Evolutionary conservation across 306 rosid species (phyloP).

Genomic region (Acacia acuminata): DNA sequence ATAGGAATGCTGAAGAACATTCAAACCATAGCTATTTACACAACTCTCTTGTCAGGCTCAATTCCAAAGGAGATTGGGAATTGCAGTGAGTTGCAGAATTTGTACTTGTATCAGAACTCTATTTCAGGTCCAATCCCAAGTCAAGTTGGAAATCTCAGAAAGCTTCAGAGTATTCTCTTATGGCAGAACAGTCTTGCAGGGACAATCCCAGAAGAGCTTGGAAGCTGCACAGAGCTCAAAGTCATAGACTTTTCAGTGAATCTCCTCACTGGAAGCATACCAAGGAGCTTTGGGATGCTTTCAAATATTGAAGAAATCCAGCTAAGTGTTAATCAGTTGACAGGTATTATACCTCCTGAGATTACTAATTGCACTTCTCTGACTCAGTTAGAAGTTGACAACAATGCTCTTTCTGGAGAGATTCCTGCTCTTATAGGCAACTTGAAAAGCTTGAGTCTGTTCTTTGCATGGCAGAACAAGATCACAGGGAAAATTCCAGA

Average conservation of each 20-base stretch:
- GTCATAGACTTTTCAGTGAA: conserved; percentile 83
- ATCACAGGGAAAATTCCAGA: conserved; percentile 82
- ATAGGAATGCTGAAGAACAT: conserved; percentile 67
- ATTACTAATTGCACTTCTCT: conserved; percentile 69
- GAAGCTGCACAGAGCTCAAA: conserved; percentile 63
- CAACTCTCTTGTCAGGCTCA: conserved; percentile 66
- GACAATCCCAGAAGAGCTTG: conserved; percentile 74
- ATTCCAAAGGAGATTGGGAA: conserved; percentile 88
- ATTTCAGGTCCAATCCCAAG: conserved; percentile 71
- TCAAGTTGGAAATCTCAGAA: conserved; percentile 58
- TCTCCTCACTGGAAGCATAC: conserved; percentile 76
- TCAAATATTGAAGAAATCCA: conserved; percentile 73
- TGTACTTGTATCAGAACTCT: conserved; percentile 76
- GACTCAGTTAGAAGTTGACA: conserved; percentile 75
- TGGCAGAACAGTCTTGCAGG: conserved; percentile 88
- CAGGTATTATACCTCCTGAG: conserved; percentile 77
- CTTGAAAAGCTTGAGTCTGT: conserved; percentile 65
- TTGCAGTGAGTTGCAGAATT: conserved; percentile 70
- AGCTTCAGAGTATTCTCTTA: conserved; percentile 61
- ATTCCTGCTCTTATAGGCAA: conserved; percentile 73
- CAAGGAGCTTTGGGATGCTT: conserved; percentile 66
- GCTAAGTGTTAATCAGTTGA: conserved; percentile 74
- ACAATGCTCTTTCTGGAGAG: conserved; percentile 74
- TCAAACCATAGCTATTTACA: conserved; percentile 74
- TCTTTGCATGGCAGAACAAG: conserved; percentile 85